phyloP scores from a whole-genome alignment of 148 eudicot genomes.

The Persicaria tinctoria region DNA sequence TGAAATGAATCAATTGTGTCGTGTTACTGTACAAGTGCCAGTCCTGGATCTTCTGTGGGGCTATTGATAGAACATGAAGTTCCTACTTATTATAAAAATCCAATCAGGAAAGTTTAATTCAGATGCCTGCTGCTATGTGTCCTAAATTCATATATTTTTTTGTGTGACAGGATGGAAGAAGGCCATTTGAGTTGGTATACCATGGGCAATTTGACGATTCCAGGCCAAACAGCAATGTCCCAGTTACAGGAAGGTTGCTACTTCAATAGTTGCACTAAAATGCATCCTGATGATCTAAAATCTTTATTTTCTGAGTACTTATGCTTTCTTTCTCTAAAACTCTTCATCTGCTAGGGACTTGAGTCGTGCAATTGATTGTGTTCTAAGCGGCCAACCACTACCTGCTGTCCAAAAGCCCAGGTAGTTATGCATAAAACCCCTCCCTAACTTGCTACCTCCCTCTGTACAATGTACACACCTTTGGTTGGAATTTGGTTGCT shows the following conservation, averaged over 20 bases:
- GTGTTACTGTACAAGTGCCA: too few relatives aligned
- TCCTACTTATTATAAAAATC: background rate
- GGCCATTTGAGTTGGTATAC: conserved; percentile 91
- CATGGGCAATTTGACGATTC: conserved; percentile 99
- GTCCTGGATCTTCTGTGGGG: too few relatives aligned
- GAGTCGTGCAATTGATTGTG: conserved; percentile 72
- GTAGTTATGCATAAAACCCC: conserved; percentile 16
- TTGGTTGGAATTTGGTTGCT: background rate
- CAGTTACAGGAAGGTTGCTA: conserved; percentile 70
- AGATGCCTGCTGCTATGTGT: background rate
- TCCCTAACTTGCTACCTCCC: too few relatives aligned
- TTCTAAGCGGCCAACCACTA: conserved; percentile 73
- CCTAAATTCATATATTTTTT: background rate
- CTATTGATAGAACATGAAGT: background rate
- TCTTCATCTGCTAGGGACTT: conserved; percentile 48
- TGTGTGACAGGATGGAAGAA: conserved; percentile 62
- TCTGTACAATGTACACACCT: background rate
- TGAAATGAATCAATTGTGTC: background rate
- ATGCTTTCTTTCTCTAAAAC: background rate
- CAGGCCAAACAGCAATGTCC: conserved; percentile 66
- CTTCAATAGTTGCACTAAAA: background rate
- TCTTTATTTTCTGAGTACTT: background rate
- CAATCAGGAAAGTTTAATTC: background rate
- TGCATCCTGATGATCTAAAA: background rate
- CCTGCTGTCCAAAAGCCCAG: conserved; percentile 39